Percentiles rank a stretch among this genome's conserved stretches.
These are phyloP conservation scores for Syzygium grande DNA, from an alignment of 345 rosid genomes.

Conservation along the genomic window DNA sequence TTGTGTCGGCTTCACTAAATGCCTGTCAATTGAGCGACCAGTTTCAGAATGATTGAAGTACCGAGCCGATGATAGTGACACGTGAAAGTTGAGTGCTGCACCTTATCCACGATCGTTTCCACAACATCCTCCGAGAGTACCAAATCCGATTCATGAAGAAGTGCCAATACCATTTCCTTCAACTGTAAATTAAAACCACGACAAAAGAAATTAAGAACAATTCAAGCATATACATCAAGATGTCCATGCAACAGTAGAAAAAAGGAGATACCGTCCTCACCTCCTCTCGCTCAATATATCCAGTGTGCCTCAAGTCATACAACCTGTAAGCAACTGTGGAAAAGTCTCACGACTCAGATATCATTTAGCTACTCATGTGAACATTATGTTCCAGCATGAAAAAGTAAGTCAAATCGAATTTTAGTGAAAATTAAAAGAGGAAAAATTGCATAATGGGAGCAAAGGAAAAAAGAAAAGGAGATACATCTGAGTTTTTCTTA, in stretches of 20 bases:
- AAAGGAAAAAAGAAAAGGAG: neutral
- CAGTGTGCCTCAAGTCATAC: constrained; percentile 47
- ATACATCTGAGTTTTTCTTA: constrained; percentile 6
- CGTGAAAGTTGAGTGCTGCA: constrained; percentile 2
- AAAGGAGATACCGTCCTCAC: constrained; percentile 9
- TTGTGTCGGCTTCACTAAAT: constrained; percentile 48
- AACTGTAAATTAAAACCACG: constrained; percentile 20
- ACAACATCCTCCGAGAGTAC: constrained; percentile 53
- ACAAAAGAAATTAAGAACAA: neutral
- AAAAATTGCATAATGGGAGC: neutral
- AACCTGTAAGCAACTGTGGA: constrained; percentile 55
- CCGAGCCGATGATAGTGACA: neutral
- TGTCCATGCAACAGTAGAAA: neutral
- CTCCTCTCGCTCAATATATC: constrained; percentile 53
- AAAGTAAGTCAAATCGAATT: neutral
- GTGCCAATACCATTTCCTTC: constrained; percentile 87
- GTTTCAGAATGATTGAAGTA: neutral
- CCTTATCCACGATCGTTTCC: constrained; percentile 67
- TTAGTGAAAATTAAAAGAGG: neutral
- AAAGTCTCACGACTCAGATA: neutral
- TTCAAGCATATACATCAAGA: neutral
- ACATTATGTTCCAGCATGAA: neutral
- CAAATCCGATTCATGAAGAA: constrained; percentile 73
- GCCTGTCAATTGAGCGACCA: constrained; percentile 26
- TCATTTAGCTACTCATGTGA: neutral